Base-by-base conservation (phyloP, 768 basidiomycete species). In the Neoboletus magnificus region DNA sequence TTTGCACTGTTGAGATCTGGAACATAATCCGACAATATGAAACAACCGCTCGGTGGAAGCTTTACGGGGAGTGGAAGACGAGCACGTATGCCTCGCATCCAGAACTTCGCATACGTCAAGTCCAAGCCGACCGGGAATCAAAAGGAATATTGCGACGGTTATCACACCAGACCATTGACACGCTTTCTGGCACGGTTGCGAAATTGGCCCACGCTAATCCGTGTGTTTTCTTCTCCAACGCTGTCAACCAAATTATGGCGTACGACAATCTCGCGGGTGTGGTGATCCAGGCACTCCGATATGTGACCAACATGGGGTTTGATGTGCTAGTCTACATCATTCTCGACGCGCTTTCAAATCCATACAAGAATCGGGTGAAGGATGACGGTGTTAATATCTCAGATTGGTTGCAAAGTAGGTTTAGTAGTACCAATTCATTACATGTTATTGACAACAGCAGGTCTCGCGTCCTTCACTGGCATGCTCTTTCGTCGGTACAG, bases 1-100 rank as follows among this genome's bases (percentile, higher is more conserved):
- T 93, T 23, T 91, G 88, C 69, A 90, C 92, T 27, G 87, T 89
- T 43, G 95, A 98, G 64, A 79, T 98, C 9, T 99, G 97, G 97
- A 84, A 86, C 55, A 84, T 98, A 49, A 81, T 98, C 46, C 79
- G 84, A 39, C 82, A 84, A 58, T 91, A 87, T 67, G 86, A 90
- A 53, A 86, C 85, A 50, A 82, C 86, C 7, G 76, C 81, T 23
- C 91, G 97, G 10, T 99, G 93, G 88, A 81, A 80, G 45, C 77
- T 99, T 32, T 99, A 99, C 65, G 97, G 94, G 40, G 95, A 98
- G 75, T 98, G 97, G 97, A 89, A 88, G 70, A 77, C 82, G 36
- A 75, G 74, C 44, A 79, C 75, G 22, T 92, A 93, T 71, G 80
- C 79, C 57, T 83, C 83, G 16, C 85, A 93, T 73, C 84, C 91